These are phyloP conservation scores for Myrmaecium sp. DNA, from an alignment of 2,329 filamentous ascomycete genomes.

Conservation along the genomic window DNA sequence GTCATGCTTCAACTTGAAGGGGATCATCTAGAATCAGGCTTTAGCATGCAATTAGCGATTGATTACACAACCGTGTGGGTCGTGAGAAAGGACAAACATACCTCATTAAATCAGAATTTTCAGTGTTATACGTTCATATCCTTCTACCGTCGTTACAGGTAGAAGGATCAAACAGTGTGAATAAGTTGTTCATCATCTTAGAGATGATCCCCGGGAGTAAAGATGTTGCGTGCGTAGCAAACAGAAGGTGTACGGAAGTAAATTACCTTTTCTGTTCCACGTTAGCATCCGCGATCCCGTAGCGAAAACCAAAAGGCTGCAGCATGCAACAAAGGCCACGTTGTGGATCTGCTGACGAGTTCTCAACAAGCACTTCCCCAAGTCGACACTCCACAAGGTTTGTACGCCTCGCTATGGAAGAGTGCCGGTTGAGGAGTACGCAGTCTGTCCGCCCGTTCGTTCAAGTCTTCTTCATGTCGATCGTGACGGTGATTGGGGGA, in stretches of 20 bases:
- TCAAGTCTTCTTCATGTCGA: conserved; percentile 44
- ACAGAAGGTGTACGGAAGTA: no score
- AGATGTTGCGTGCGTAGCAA: no score
- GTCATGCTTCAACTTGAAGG: background rate
- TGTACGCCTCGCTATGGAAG: conserved; percentile 41
- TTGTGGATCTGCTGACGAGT: conserved; percentile 43
- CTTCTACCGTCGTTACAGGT: conserved; percentile 28
- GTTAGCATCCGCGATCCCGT: no score
- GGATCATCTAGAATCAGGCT: conserved; percentile 22
- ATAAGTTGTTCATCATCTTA: conserved; percentile 49
- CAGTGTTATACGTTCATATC: conserved; percentile 42
- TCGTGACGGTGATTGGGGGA: conserved; percentile 6
- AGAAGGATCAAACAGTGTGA: conserved; percentile 52
- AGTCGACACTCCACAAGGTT: conserved; percentile 42
- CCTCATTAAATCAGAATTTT: conserved; percentile 62
- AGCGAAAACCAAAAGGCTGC: no score
- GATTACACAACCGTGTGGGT: conserved; percentile 11
- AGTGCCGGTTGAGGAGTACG: conserved; percentile 33
- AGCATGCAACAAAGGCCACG: conserved; percentile 1
- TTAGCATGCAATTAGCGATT: conserved; percentile 6
- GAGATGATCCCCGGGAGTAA: conserved; percentile 24
- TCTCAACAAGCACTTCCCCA: conserved; percentile 48
- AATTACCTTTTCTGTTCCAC: no score
- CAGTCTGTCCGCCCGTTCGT: conserved; percentile 54
- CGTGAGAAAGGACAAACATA: conserved; percentile 11